Evolutionary conservation across 2,329 filamentous ascomycete genomes (phyloP).

Genomic region (Cadophora malorum): DNA sequence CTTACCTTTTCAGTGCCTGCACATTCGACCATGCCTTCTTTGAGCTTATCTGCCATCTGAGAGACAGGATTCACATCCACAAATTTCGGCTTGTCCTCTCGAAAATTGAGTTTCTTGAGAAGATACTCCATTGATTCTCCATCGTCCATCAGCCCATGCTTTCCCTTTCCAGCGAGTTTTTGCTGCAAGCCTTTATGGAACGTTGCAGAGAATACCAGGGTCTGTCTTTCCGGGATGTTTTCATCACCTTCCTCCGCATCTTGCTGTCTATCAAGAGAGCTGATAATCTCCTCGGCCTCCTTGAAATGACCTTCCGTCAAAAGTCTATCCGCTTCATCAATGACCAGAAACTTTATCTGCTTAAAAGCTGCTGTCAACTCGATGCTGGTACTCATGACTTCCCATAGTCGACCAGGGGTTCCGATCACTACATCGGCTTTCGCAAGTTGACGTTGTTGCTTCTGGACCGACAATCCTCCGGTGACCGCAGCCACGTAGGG

Average conservation of each 20-base stretch:
- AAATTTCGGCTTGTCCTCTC: constrained; percentile 83
- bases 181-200: constrained; percentile 92
- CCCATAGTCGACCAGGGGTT: constrained; percentile 93
- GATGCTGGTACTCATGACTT: constrained; percentile 80
- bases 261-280: constrained; percentile 73
- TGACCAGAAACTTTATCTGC: constrained; percentile 79
- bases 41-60: constrained; percentile 86
- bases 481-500: constrained; percentile 88
- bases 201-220: constrained; percentile 94
- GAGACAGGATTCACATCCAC: constrained; percentile 89
- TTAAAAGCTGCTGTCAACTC: constrained; percentile 74
- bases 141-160: constrained; percentile 68
- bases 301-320: constrained; percentile 95
- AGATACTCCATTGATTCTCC: constrained; percentile 92
- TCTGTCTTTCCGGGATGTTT: constrained; percentile 69
- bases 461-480: constrained; percentile 90
- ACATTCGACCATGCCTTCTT: constrained; percentile 91
- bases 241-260: constrained; percentile 56
- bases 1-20: constrained; percentile 87
- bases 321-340: constrained; percentile 93
- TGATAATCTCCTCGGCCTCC: constrained; percentile 87
- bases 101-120: constrained; percentile 86
- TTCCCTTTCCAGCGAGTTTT: constrained; percentile 79
- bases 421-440: constrained; percentile 92
- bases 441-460: constrained; percentile 85